Evolutionary conservation across 2,329 filamentous ascomycete species (phyloP).

Genomic region (Pseudogymnoascus sp.): DNA sequence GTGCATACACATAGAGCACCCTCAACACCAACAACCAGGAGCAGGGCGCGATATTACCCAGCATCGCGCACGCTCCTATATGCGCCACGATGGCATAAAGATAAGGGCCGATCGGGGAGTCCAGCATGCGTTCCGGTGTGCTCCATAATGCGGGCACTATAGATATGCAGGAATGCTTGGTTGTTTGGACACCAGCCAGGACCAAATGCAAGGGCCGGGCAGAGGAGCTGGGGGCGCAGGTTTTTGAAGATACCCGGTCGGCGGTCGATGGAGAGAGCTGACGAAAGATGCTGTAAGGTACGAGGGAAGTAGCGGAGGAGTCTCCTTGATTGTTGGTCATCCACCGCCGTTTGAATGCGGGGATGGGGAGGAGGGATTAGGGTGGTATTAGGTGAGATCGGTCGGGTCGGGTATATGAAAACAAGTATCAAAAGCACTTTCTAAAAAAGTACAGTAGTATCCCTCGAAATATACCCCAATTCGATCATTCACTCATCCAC

Average conservation of each 20-base stretch:
- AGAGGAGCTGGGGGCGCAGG: not conserved
- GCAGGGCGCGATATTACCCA: not conserved
- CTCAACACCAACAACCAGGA: not conserved
- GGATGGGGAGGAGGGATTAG: not conserved
- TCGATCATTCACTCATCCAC: not conserved
- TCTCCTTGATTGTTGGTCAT: not conserved
- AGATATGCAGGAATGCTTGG: slow-evolving; percentile 1
- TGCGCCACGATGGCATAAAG: not conserved
- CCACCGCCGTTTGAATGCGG: not conserved
- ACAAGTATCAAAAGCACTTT: not conserved
- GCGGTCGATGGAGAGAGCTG: not conserved
- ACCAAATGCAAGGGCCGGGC: not conserved
- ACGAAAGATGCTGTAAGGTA: not conserved
- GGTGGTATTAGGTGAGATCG: not conserved
- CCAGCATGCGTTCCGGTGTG: not conserved
- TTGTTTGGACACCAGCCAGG: not conserved
- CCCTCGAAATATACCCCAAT: not conserved
- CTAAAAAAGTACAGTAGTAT: not conserved
- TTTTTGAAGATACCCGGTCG: not conserved
- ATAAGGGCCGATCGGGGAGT: not conserved
- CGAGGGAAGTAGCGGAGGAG: not conserved
- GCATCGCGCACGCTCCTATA: not conserved
- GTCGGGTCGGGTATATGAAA: not conserved
- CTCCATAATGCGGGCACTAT: not conserved
- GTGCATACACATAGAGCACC: not conserved